Base-by-base conservation (phyloP, 768 basidiomycete species). In the Kwoniella europaea region DNA sequence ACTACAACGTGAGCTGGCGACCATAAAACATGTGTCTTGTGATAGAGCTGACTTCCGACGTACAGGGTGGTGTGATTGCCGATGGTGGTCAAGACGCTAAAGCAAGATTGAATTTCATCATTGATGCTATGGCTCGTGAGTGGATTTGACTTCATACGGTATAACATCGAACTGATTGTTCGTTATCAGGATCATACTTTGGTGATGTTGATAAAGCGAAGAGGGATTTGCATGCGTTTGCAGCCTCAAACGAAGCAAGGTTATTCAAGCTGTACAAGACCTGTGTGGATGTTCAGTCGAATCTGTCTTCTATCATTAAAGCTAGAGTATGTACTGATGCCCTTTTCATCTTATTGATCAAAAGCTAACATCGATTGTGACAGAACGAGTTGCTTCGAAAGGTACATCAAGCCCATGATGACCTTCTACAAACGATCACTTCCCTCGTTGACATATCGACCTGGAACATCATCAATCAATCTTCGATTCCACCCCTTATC, bases 1-100 rank as follows among this genome's bases (percentile, higher is more conserved):
- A 89, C 59, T 89, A 94, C 79, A 98, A 98, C 77, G 95, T 95
- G 71, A 69, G 91, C 84, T 68, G 24, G 74, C 0, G 41, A 16
- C 60, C 12, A 67, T 52, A 22, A 12, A 4, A 24, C 44, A n/a
- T 42, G 13, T 27, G 12, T 35, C 10, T 53, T 16, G 57, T 52
- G 59, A 42, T 9, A 27, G 41, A 35, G 43, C 67, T 65, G 63
- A 70, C 53, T 55, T 27, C 41, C 20, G 1, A 57, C 58, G 16
- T 61, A 6, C 71, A 97, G 94, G 94, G 94, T 1, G 96, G 96
- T 0, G 87, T 94, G 56, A 91, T 97, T 61, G 94, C 97, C 76
- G 88, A 91, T 71, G 86, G 93, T 71, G 92, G 92, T 77, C 91
- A 91, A 56, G 78, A 78, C 1, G 84, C 92, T 63, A 86, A 85